Base-by-base conservation (phyloP, 2,329 filamentous ascomycete species). In the Beauveria sp. region DNA sequence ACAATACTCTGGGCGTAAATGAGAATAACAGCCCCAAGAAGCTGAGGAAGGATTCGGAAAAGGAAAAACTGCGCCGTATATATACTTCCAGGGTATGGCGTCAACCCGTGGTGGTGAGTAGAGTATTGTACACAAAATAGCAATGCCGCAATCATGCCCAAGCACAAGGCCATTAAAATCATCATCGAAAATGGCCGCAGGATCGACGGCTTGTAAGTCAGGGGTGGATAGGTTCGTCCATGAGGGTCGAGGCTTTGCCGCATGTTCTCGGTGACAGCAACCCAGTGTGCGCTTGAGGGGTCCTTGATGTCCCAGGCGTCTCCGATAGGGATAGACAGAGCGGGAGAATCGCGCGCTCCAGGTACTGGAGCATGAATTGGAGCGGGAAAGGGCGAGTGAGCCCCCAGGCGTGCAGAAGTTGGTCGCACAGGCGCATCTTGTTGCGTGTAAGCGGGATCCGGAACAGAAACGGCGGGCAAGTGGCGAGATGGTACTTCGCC, bases 41-140 rank as follows among this genome's bases (percentile, higher is more conserved):
- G 77, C 62, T 92, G 91, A 2, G 93, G 93, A 1, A 97, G 76
- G 65, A 96, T 90, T 64, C 91, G 84, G 72, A 96, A 95, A 52
- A 96, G 74, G 72, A 97, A 96, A 74, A 96, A 96, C 66, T 87
- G 82, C 9, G 81, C 81, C 55, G 88, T 88, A 64, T 89, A 88
- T 62, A 91, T 88, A 34, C 76, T 79, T 51, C 81, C 81, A 40
- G 78, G 76, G 71, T 93, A 96, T 3, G 80, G 74, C 70, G 83
- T 86, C 14, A 97, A 76, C 0, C 91, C 91, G 10, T 80, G 73
- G 65, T 87, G 80, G 5, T 75, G 72, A 43, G 79, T 74, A 12
- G 89, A 90, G 75, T 85, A 91, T 42, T 89, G 76, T 62, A 89
- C 90, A 65, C 84, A 86, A 71, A 93, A 88, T 28, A 91, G 80